Conservation (phyloP, 208 protist genomes). For the Porcisia deanei region DNA sequence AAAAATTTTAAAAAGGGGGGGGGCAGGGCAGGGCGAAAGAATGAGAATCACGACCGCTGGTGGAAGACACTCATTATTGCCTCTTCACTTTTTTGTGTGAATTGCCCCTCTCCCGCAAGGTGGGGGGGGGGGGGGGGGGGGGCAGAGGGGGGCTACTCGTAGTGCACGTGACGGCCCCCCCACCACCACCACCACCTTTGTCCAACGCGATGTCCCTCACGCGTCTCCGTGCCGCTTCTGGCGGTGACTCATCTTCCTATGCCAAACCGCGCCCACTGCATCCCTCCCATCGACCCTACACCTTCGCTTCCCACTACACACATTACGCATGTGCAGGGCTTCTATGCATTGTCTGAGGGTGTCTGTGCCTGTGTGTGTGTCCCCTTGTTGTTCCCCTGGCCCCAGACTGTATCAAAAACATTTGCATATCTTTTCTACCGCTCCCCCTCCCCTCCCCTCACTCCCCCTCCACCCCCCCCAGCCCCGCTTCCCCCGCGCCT, state of each 20-base stretch:
- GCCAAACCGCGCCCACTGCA: background rate
- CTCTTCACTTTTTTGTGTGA: slow-evolving; percentile 4
- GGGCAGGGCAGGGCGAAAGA: background rate
- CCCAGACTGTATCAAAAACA: background rate
- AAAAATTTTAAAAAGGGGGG: too few relatives aligned
- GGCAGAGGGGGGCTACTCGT: background rate
- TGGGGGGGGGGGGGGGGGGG: too few relatives aligned
- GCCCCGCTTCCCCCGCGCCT: background rate
- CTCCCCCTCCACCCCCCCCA: background rate
- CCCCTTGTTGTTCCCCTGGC: background rate
- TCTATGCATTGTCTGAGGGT: too few relatives aligned
- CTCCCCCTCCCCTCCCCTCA: background rate
- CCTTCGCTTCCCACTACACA: background rate
- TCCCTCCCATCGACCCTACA: background rate
- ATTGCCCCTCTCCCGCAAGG: background rate
- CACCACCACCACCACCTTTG: background rate
- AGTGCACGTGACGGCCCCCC: background rate
- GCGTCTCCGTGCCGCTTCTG: background rate
- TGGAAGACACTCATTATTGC: background rate
- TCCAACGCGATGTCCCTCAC: background rate
- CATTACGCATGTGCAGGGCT: background rate
- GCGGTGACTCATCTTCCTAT: background rate
- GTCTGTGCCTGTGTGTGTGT: too few relatives aligned
- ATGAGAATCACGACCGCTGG: background rate
- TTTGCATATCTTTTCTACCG: background rate